These are phyloP conservation scores for Linnemannia exigua DNA, from an alignment of 192 early-diverging fungal species.

Conservation along the genomic window DNA sequence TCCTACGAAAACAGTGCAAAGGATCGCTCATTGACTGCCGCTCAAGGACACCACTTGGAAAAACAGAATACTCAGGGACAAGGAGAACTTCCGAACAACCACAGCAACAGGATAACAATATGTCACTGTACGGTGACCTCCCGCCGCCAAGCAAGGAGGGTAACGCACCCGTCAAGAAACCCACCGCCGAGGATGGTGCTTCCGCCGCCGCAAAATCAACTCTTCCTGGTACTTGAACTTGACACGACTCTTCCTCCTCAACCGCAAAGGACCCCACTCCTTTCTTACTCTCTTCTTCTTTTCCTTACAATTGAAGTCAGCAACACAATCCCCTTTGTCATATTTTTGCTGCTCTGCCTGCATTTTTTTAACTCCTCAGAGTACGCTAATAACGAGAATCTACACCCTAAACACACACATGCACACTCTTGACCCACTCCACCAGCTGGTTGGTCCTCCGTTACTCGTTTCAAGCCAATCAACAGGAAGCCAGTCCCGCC, in stretches of 20 bases:
- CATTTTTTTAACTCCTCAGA: not conserved
- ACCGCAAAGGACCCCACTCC: not conserved
- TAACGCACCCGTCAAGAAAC: conserved; percentile 3
- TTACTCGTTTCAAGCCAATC: conserved; percentile 61
- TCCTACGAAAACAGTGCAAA: not conserved
- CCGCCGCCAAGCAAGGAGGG: conserved; percentile 52
- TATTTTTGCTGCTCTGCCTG: not conserved
- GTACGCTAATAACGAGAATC: conserved; percentile 21
- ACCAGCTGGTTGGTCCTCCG: conserved; percentile 57
- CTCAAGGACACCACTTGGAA: not conserved
- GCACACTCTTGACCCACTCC: too few relatives aligned
- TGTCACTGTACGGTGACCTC: conserved; percentile 63
- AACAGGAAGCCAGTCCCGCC: conserved; percentile 63
- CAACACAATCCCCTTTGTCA: not conserved
- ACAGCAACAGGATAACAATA: not conserved
- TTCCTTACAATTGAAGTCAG: not conserved
- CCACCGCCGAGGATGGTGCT: not conserved
- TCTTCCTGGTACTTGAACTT: conserved; percentile 43
- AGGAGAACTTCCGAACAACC: not conserved
- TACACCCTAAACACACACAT: not conserved
- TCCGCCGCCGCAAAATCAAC: conserved; percentile 23
- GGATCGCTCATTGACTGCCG: not conserved
- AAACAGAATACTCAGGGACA: not conserved
- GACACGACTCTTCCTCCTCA: not conserved
- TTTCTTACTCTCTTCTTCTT: not conserved